Conservation (phyloP, 2,329 filamentous ascomycete genomes). For the Chaetoscypha palmicola region DNA sequence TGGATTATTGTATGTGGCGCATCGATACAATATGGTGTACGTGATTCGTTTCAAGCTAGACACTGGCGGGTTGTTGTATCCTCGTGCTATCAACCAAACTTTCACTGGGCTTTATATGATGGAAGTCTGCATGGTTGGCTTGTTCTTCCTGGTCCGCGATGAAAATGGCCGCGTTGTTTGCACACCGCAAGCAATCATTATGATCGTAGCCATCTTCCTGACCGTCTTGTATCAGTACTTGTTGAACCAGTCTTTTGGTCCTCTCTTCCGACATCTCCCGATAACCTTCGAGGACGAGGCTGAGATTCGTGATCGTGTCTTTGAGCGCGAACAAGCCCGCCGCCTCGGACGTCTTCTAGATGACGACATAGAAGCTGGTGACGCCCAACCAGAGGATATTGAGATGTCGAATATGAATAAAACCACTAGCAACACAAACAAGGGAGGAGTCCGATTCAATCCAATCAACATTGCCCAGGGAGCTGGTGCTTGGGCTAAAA, state of each 20-base stretch:
- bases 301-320: conserved; percentile 81
- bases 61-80: conserved; percentile 88
- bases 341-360: conserved; percentile 52
- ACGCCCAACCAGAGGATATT: conserved; percentile 28
- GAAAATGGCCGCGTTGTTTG: conserved; percentile 49
- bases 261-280: conserved; percentile 80
- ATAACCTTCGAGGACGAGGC: conserved; percentile 96
- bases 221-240: conserved; percentile 74
- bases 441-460: conserved; percentile 23
- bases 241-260: conserved; percentile 75
- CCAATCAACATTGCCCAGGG: conserved; percentile 25
- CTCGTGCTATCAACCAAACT: conserved; percentile 86
- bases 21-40: conserved; percentile 95
- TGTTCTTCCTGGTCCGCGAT: conserved; percentile 74
- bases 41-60: conserved; percentile 85
- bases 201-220: conserved; percentile 67
- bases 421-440: conserved; percentile 20
- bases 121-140: conserved; percentile 80
- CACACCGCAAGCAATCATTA: conserved; percentile 71
- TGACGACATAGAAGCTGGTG: conserved; percentile 37
- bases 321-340: conserved; percentile 68
- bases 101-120: conserved; percentile 94
- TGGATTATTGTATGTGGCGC: conserved; percentile 82
- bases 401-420: conserved; percentile 41
- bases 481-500: conserved; percentile 25